phyloP scores from a whole-genome alignment of 805 yeast species.

The Kodamaea jinghongensis region DNA sequence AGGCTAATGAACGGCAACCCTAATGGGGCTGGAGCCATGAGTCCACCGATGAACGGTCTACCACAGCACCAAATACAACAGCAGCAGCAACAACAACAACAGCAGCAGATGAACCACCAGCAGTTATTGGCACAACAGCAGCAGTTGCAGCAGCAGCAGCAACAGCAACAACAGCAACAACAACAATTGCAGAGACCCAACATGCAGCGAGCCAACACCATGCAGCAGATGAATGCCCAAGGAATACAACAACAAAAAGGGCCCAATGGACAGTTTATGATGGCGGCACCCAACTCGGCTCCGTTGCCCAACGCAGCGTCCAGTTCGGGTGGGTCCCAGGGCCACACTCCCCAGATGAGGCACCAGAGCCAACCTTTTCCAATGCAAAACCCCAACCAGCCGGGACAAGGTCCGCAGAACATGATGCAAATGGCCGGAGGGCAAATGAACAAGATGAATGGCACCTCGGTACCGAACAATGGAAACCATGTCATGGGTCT shows the following conservation, averaged over 20 bases:
- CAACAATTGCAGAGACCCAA: slow-evolving; percentile 16
- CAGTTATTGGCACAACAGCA: slow-evolving; percentile 8
- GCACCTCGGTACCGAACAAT: slow-evolving; percentile 9
- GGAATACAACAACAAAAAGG: slow-evolving; percentile 7
- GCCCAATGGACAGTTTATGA: slow-evolving; percentile 12
- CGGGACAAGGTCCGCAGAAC: slow-evolving; percentile 5
- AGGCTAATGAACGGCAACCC: slow-evolving; percentile 7
- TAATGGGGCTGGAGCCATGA: slow-evolving; percentile 2
- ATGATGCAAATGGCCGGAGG: slow-evolving; percentile 2
- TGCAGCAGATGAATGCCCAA: slow-evolving; percentile 15
- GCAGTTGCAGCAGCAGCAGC: slow-evolving; percentile 5
- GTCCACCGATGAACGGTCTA: slow-evolving; percentile 7
- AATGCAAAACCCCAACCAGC: slow-evolving; percentile 7
- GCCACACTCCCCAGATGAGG: slow-evolving; percentile 31
- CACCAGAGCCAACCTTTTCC: slow-evolving; percentile 20
- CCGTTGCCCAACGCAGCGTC: slow-evolving; percentile 17
- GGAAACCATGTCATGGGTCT: slow-evolving; percentile 24
- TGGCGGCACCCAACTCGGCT: slow-evolving; percentile 23
- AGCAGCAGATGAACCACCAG: slow-evolving; percentile 7
- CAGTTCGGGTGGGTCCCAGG: slow-evolving; percentile 21
- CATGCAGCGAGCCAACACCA: slow-evolving; percentile 20
- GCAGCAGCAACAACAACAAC: slow-evolving; percentile 6
- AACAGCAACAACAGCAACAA: slow-evolving; percentile 12
- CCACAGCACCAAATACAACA: slow-evolving; percentile 5
- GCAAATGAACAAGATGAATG: slow-evolving; percentile 13